These are phyloP conservation scores for Calonectria leucothoes DNA, from an alignment of 2,329 filamentous ascomycete genomes.

Conservation along the genomic window DNA sequence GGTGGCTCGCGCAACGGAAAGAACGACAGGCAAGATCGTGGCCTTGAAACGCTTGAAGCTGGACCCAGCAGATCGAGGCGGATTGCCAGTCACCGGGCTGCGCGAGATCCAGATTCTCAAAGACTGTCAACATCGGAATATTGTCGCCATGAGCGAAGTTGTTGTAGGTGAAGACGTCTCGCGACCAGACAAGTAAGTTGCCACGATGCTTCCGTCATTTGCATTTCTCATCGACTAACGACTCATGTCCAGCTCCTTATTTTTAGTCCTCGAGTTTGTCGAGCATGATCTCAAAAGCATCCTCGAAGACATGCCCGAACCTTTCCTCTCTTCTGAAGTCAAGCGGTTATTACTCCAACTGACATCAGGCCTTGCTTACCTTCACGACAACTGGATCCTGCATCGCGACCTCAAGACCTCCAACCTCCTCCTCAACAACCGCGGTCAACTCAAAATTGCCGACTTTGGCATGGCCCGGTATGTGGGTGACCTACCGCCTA, in stretches of 20 bases:
- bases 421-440: conserved; percentile 95
- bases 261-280: conserved; percentile 95
- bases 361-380: conserved; percentile 81
- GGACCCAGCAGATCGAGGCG: conserved; percentile 77
- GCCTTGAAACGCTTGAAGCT: conserved; percentile 96
- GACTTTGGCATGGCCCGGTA: conserved; percentile 99
- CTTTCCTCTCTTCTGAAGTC: conserved; percentile 91
- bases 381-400: conserved; percentile 91
- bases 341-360: conserved; percentile 92
- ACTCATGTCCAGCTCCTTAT: conserved; percentile 70
- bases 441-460: conserved; percentile 92
- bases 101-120: conserved; percentile 93
- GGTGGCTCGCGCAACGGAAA: conserved; percentile 86
- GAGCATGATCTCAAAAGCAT: conserved; percentile 97
- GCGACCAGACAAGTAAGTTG: conserved; percentile 64
- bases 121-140: conserved; percentile 82
- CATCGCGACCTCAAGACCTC: conserved; percentile 95
- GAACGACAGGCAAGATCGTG: conserved; percentile 80
- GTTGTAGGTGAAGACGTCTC: conserved; percentile 76
- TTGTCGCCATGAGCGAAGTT: conserved; percentile 85
- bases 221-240: conserved; percentile 16
- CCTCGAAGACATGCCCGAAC: conserved; percentile 93
- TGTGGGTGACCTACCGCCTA: conserved; percentile 80
- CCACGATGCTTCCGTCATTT: not conserved
- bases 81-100: conserved; percentile 90